Conservation (phyloP, 2,329 filamentous ascomycete genomes). For the Claviceps humidiphila region DNA sequence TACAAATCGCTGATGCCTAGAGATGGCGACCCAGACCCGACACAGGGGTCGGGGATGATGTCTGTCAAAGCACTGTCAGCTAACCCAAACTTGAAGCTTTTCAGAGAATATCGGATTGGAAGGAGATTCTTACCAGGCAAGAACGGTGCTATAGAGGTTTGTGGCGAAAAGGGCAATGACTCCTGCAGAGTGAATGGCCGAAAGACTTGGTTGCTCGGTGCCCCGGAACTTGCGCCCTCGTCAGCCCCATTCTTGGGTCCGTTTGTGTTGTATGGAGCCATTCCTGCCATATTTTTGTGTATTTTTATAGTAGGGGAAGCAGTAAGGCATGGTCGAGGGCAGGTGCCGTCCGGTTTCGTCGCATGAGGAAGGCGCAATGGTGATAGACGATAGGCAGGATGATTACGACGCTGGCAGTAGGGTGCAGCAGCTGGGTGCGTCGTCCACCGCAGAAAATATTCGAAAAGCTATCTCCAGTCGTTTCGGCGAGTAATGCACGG, state of each 20-base stretch:
- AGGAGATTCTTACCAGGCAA: constrained; percentile 45
- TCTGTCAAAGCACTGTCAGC: constrained; percentile 25
- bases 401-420: constrained; percentile 1
- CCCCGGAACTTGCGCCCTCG: constrained; percentile 12
- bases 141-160: constrained; percentile 69
- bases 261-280: constrained; percentile 18
- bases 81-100: not conserved
- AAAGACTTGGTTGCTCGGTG: constrained; percentile 15
- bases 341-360: constrained; percentile 14
- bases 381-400: constrained; percentile 2
- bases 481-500: not conserved
- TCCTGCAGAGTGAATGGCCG: constrained; percentile 55
- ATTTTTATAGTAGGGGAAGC: constrained; percentile 13
- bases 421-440: not conserved
- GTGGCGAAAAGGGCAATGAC: constrained; percentile 69
- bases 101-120: too few relatives aligned
- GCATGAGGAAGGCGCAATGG: constrained; percentile 13
- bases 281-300: constrained; percentile 19
- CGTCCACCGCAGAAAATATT: not conserved
- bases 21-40: constrained; percentile 42
- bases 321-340: constrained; percentile 19
- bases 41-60: constrained; percentile 50
- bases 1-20: constrained; percentile 38
- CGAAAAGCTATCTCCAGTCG: not conserved
- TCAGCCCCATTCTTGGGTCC: constrained; percentile 21